Conservation (phyloP, 352 stramenopile species). For the Phytophthora tentaculata region DNA sequence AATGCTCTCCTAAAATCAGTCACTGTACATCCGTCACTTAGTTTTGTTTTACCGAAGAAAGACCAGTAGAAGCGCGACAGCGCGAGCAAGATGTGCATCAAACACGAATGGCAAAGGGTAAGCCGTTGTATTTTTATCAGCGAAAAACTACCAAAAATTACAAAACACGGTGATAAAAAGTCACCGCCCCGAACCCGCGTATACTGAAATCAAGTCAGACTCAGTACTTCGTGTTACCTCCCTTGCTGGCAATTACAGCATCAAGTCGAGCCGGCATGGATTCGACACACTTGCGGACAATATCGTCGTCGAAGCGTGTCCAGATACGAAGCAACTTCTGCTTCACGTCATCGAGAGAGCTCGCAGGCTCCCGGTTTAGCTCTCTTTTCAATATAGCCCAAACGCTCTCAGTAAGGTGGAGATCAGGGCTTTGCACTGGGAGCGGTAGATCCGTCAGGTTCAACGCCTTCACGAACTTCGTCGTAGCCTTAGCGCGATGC, state of each 20-base stretch:
- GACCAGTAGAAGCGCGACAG: too few relatives aligned
- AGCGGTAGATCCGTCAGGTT: neutral
- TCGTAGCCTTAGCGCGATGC: constrained; percentile 15
- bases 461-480: neutral
- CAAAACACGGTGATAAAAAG: neutral
- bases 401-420: constrained; percentile 21
- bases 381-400: constrained; percentile 7
- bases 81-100: too few relatives aligned
- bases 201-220: neutral
- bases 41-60: too few relatives aligned
- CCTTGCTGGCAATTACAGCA: neutral
- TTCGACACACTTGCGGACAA: neutral
- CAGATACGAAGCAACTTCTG: neutral
- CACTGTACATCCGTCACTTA: too few relatives aligned
- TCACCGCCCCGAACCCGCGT: neutral
- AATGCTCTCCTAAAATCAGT: too few relatives aligned
- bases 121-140: too few relatives aligned
- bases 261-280: neutral
- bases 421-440: neutral
- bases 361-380: neutral
- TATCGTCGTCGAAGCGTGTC: neutral
- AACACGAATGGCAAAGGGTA: too few relatives aligned
- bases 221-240: neutral
- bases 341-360: constrained; percentile 8
- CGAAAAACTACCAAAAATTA: neutral